Conservation (phyloP, 2,329 filamentous ascomycete genomes). For the Cladosporium sp. region DNA sequence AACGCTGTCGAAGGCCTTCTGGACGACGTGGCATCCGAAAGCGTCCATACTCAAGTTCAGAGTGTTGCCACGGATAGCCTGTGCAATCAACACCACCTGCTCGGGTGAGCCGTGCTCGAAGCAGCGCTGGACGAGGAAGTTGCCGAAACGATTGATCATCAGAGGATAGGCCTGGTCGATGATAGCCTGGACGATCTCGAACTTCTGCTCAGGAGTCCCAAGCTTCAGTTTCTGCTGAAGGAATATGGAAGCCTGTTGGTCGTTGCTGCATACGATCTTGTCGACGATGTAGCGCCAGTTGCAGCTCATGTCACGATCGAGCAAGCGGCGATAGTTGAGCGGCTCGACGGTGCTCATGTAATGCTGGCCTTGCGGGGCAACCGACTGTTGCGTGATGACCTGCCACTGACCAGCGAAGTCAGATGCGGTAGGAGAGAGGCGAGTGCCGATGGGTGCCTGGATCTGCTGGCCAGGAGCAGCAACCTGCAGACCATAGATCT, state of each 20-base stretch:
- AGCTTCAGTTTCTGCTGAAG: conserved; percentile 98
- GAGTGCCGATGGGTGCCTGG: conserved; percentile 39
- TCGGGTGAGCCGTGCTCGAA: conserved; percentile 97
- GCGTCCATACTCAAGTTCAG: conserved; percentile 96
- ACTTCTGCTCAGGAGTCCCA: conserved; percentile 91
- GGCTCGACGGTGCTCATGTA: conserved; percentile 87
- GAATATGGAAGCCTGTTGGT: conserved; percentile 98
- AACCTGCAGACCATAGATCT: conserved; percentile 16
- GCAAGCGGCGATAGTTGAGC: conserved; percentile 89
- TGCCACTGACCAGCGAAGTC: conserved; percentile 48
- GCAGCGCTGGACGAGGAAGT: conserved; percentile 97
- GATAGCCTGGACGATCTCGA: conserved; percentile 94
- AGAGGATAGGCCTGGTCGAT: conserved; percentile 90
- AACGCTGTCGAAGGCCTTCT: conserved; percentile 97
- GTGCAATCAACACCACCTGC: conserved; percentile 91
- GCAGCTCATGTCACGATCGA: conserved; percentile 94
- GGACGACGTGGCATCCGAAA: conserved; percentile 96
- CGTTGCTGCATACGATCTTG: conserved; percentile 99
- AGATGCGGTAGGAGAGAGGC: conserved; percentile 48
- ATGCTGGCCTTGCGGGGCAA: conserved; percentile 51
- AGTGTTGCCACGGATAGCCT: conserved; percentile 90
- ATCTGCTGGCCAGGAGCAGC: conserved; percentile 17
- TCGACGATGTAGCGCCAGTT: conserved; percentile 99
- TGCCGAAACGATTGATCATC: conserved; percentile 98
- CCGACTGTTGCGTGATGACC: conserved; percentile 20